Evolutionary conservation across 192 early-diverging fungal species (phyloP), one percentile per base, ranked within the genome.

Genomic region (Diversispora epigaea): DNA sequence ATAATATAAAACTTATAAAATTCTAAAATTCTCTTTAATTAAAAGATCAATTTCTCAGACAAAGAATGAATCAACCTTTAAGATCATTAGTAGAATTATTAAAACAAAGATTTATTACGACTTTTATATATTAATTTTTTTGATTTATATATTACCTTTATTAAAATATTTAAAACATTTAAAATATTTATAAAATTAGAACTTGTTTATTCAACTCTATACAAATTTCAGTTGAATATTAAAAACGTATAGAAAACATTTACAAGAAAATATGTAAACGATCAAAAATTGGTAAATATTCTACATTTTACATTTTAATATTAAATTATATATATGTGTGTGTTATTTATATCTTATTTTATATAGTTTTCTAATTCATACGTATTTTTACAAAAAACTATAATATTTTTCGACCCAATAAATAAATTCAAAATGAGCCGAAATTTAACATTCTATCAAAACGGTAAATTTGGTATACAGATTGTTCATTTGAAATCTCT

Each of bases 181-280:
- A 14, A 57, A 43, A 44, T 32, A 46, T 68, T 54, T 52, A 73
- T 65, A 19, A 76, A 78, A 47, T n/a, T 78, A 89, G 77, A 85
- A 91, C 68, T 84, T 91, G 14, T 89, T 84, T 79, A 80, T 83
- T 45, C 83, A 89, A 58, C 77, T 91, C 62, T 89, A 91, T 77
- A 79, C 79, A 12, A 82, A 84, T 60, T 89, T 91, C 65, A 85
- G 84, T 39, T 91, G 84, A 56, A 87, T 86, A 39, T 77, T 91
- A 15, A 90, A 88, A 71, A 79, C 86, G 58, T 88, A 83, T 39
- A 78, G 79, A 22, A 80, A 79, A 64, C 78, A 81, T 43, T 76
- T 84, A 40, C 81, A 82, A 55, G 89, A 90, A 58, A 80, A 49
- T 68, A 84, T 66, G 73, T 78, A 19, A 78, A 84, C 49, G 88